These are phyloP conservation scores for Solanum gandarillasii DNA, from an alignment of 257 asterid species.

Conservation along the genomic window DNA sequence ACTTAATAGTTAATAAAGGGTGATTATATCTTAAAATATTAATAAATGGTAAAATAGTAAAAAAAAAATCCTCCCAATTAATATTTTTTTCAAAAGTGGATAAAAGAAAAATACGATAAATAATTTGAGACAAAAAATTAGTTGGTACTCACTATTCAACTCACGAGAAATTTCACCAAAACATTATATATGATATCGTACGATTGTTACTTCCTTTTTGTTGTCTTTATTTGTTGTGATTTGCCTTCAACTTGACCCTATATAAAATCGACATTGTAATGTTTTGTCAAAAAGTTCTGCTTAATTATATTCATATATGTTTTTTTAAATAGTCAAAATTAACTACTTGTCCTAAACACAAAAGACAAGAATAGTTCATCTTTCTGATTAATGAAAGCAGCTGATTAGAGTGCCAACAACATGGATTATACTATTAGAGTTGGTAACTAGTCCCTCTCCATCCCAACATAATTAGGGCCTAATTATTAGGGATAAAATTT, in stretches of 20 bases:
- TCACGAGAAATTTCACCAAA: neutral
- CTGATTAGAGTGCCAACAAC: neutral
- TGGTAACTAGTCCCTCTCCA: neutral
- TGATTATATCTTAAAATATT: neutral
- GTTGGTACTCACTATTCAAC: neutral
- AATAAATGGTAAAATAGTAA: neutral
- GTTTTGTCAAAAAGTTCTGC: neutral
- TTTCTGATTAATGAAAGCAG: neutral
- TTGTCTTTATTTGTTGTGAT: neutral
- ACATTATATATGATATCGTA: neutral
- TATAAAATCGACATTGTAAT: neutral
- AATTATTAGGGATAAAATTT: neutral
- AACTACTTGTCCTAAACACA: neutral
- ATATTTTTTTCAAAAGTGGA: no score
- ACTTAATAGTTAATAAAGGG: neutral
- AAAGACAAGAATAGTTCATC: neutral
- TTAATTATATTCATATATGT: neutral
- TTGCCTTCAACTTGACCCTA: neutral
- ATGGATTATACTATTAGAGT: neutral
- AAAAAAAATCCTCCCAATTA: neutral
- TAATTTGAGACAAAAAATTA: neutral
- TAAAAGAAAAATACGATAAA: neutral
- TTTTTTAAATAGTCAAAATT: neutral
- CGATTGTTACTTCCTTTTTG: neutral
- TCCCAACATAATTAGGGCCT: neutral